phyloP scores from a whole-genome alignment of 768 basidiomycete genomes.

The Candolleomyces aberdarensis region DNA sequence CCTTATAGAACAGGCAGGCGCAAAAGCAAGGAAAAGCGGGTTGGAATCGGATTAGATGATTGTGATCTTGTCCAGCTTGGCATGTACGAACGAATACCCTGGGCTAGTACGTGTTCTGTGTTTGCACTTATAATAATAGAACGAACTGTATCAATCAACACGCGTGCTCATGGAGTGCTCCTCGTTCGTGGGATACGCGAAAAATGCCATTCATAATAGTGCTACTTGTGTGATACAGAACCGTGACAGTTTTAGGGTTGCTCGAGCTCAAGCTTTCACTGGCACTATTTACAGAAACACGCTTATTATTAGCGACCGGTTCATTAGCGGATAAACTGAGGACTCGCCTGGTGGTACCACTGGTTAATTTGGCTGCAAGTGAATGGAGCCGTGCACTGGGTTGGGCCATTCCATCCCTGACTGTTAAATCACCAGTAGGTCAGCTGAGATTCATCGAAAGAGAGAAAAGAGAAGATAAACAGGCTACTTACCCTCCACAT shows the following conservation, averaged over 20 bases:
- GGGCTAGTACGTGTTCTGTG: background rate
- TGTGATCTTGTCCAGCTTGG: background rate
- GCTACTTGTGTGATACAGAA: too few relatives aligned
- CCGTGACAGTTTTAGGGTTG: background rate
- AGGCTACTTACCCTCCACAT: constrained; percentile 26
- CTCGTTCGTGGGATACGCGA: background rate
- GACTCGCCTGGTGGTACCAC: constrained; percentile 20
- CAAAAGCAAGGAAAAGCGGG: constrained; percentile 24
- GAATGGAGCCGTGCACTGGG: constrained; percentile 17
- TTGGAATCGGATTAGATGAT: background rate
- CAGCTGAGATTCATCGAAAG: background rate
- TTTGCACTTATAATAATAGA: background rate
- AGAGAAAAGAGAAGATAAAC: constrained; percentile 3
- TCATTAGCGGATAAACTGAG: background rate
- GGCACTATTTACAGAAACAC: background rate
- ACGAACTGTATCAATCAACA: too few relatives aligned
- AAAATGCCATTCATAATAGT: too few relatives aligned
- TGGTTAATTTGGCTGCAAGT: constrained; percentile 16
- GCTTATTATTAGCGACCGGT: background rate
- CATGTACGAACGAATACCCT: too few relatives aligned
- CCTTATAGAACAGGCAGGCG: constrained; percentile 47
- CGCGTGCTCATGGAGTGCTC: background rate
- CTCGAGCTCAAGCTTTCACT: background rate
- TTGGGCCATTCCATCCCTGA: constrained; percentile 25
- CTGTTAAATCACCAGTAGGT: constrained; percentile 11